Evolutionary conservation across 768 basidiomycete species (phyloP), one percentile per base, ranked within the genome.

Genomic region (Termitomyces eurrhizus): DNA sequence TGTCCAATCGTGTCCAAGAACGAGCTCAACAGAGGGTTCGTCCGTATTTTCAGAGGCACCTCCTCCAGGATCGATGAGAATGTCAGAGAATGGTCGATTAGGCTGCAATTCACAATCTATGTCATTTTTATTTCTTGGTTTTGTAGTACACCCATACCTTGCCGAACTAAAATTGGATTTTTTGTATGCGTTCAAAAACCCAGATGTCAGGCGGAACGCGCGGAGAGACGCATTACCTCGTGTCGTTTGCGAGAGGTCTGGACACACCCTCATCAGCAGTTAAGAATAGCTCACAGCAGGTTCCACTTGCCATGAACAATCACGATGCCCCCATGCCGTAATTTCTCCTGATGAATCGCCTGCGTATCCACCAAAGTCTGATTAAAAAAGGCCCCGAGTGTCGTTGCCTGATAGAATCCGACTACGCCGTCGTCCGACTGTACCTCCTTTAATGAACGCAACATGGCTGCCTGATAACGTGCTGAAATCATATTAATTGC

Each of bases 381-480:
- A 69, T 85, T 91, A 73, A 89, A 90, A 72, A 94, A 93, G 5
- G 92, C 90, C 46, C 92, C 92, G 42, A 93, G 80, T 9, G 87
- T 85, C 32, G 89, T 93, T 48, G 91, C 90, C 69, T 96, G 93
- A 77, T 98, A 98, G 74, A 96, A 93, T 42, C 95, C 95, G 58
- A 97, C 89, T 37, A 95, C 85, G 64, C 88, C 93, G 74, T 96
- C 93, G 68, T 95, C 93, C 41, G 88, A 86, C 68, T 92, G 89
- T 57, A 95, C 94, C 72, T 95, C 93, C 69, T 92, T 91, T 69
- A 98, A 79, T 26, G 90, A 89, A 58, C 90, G 86, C 50, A 95
- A 78, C 92, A 95, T 92, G 59, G 87, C 82, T 39, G 83, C 78
- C 73, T 95, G 92, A 71, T 93, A 94, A 49, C 91, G 89, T 58